Conservation (phyloP, 1,139 yeast genomes). For the Debaryomyces psychrophilus region DNA sequence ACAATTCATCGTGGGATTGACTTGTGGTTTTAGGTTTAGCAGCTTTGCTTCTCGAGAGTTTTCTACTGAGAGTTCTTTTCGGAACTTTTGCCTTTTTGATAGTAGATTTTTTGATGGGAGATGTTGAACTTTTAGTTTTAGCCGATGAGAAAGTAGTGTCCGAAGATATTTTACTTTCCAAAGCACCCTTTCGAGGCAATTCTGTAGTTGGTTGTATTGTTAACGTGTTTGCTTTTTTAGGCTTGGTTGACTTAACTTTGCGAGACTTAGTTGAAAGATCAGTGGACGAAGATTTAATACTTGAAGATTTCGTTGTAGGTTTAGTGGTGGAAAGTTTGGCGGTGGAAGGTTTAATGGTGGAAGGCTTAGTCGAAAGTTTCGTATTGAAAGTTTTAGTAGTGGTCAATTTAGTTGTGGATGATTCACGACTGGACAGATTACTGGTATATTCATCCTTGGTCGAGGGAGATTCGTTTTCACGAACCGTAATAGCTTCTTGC, state of each 20-base stretch:
- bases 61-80: slow-evolving; percentile 1
- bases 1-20: slow-evolving; percentile 10
- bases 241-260: neutral
- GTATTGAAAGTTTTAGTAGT: too few species aligned
- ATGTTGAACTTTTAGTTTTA: neutral
- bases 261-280: neutral
- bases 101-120: neutral
- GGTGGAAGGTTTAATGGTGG: neutral
- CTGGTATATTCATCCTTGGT: neutral
- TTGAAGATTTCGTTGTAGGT: neutral
- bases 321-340: neutral
- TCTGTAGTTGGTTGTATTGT: neutral
- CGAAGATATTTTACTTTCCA: neutral
- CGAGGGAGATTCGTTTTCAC: neutral
- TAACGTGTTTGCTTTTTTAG: neutral
- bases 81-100: slow-evolving; percentile 1
- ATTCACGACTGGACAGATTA: neutral
- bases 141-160: neutral
- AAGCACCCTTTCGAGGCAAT: neutral
- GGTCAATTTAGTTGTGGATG: neutral
- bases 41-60: neutral
- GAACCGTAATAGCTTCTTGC: neutral
- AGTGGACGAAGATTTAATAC: neutral
- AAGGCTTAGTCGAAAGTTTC: neutral
- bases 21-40: slow-evolving; percentile 1